Evolutionary conservation across 225 moss, liverwort and hornwort species (phyloP).

Genomic region (Straminergon stramineum): DNA sequence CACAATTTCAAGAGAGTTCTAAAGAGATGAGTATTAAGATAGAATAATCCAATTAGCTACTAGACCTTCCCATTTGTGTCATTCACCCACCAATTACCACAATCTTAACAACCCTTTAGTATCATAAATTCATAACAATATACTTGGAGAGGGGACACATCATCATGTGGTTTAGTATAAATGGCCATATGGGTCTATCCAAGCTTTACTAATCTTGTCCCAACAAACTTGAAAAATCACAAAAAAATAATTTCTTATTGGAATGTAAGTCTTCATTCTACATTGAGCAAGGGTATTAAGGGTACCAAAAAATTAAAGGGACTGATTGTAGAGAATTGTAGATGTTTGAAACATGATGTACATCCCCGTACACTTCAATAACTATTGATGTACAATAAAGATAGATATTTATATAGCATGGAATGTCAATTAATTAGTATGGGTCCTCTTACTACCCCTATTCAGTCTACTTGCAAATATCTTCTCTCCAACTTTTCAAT

Average conservation of each 20-base stretch:
- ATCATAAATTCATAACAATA: background rate
- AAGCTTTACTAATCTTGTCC: background rate
- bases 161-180: background rate
- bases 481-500: background rate
- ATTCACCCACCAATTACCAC: background rate
- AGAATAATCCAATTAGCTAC: background rate
- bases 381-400: too few relatives aligned
- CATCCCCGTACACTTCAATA: too few relatives aligned
- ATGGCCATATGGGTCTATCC: too few relatives aligned
- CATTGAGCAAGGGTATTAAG: too few relatives aligned
- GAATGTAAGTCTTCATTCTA: background rate
- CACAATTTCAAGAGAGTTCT: background rate
- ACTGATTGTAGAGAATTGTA: too few relatives aligned
- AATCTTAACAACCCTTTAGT: background rate
- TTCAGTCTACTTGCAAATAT: background rate
- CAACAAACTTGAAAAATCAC: background rate
- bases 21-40: background rate
- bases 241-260: background rate
- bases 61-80: fast-evolving
- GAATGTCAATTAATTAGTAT: too few relatives aligned
- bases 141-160: background rate
- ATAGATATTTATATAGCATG: too few relatives aligned
- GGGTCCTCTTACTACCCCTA: too few relatives aligned
- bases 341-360: too few relatives aligned
- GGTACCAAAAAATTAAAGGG: too few relatives aligned